These are phyloP conservation scores for Fusarium gaditjirri DNA, from an alignment of 2,329 filamentous ascomycete genomes.

Conservation along the genomic window DNA sequence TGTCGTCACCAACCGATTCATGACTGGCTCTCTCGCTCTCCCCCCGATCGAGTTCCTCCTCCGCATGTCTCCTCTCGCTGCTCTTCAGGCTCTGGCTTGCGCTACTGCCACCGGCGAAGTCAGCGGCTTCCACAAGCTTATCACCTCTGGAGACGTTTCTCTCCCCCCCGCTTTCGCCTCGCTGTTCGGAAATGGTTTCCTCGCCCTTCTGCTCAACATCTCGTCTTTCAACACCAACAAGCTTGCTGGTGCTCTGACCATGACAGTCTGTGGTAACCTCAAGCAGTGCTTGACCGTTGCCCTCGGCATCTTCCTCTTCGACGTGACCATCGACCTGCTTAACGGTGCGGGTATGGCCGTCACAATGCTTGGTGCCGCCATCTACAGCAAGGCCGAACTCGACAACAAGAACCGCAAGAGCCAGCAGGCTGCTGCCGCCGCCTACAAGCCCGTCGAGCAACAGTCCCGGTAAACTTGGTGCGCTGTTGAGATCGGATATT, in stretches of 20 bases:
- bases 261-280: conserved; percentile 69
- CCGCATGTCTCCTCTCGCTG: conserved; percentile 70
- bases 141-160: conserved; percentile 50
- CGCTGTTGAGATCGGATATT: conserved; percentile 19
- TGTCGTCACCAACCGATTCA: conserved; percentile 71
- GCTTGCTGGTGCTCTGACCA: conserved; percentile 66
- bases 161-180: conserved; percentile 53
- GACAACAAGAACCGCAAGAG: conserved; percentile 55
- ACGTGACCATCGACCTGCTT: conserved; percentile 59
- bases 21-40: conserved; percentile 69
- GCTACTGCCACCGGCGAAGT: conserved; percentile 65
- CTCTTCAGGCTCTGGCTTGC: conserved; percentile 63
- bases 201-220: conserved; percentile 67
- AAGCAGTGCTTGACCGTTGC: conserved; percentile 68
- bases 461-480: conserved; percentile 37
- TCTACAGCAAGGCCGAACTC: conserved; percentile 68
- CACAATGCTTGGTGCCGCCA: conserved; percentile 65
- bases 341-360: conserved; percentile 68
- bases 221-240: conserved; percentile 69
- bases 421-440: conserved; percentile 46
- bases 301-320: conserved; percentile 64
- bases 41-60: conserved; percentile 70
- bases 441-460: conserved; percentile 53
- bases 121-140: conserved; percentile 51
- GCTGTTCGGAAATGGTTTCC: conserved; percentile 62